Conservation (phyloP, 257 asterid genomes). For the Pogostemon cablin region DNA sequence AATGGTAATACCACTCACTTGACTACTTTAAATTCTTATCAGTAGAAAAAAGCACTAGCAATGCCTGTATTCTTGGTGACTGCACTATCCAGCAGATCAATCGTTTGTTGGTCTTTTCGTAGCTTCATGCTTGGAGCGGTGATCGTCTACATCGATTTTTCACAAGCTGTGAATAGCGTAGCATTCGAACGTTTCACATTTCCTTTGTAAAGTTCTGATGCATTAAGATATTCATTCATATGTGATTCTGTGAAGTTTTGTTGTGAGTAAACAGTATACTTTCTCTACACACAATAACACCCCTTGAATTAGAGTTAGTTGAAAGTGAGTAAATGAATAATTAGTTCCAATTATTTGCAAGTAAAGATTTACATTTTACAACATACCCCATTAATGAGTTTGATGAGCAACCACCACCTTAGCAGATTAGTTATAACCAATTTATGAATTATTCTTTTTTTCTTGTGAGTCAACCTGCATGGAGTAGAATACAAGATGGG, state of each 20-base stretch:
- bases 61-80: conserved; percentile 6
- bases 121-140: neutral
- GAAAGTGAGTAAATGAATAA: conserved; percentile 11
- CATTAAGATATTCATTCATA: too few relatives aligned
- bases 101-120: neutral
- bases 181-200: neutral
- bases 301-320: conserved; percentile 9
- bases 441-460: neutral
- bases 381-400: conserved; percentile 1
- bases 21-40: neutral
- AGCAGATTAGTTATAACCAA: neutral
- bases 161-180: neutral
- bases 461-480: neutral
- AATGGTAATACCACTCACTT: neutral
- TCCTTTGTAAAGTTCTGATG: neutral
- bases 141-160: neutral
- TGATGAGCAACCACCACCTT: neutral
- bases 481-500: too few relatives aligned
- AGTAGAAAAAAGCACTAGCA: neutral
- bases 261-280: too few relatives aligned
- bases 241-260: too few relatives aligned
- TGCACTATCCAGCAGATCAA: neutral
- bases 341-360: conserved; percentile 14
- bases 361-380: neutral
- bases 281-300: neutral